phyloP scores from a whole-genome alignment of 306 rosid species.

The Cucumis hystrix region DNA sequence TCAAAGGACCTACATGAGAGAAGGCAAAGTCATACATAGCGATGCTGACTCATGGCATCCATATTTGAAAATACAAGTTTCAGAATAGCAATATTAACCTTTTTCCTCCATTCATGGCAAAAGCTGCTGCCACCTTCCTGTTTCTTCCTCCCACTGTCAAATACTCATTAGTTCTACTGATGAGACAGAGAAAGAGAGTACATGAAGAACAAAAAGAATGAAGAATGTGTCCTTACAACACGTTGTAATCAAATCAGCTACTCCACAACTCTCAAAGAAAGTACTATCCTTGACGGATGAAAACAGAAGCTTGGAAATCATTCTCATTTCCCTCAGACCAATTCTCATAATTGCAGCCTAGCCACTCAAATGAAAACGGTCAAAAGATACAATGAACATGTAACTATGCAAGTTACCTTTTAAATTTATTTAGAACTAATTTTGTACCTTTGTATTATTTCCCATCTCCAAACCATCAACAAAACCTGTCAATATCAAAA shows the following conservation, averaged over 20 bases:
- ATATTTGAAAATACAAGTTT: background rate
- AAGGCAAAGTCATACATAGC: background rate
- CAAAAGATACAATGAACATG: slow-evolving; percentile 1
- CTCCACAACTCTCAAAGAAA: slow-evolving; percentile 89
- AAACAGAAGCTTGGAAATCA: slow-evolving; percentile 62
- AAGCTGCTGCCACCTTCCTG: slow-evolving; percentile 89
- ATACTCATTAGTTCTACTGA: slow-evolving; percentile 4
- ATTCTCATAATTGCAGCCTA: slow-evolving; percentile 96
- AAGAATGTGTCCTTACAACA: slow-evolving; percentile 50
- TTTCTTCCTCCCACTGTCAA: slow-evolving; percentile 94
- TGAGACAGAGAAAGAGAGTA: slow-evolving; percentile 1
- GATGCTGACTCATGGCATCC: background rate
- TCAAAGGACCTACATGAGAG: slow-evolving; percentile 55
- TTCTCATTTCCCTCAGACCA: slow-evolving; percentile 78
- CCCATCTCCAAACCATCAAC: slow-evolving; percentile 98
- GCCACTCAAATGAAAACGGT: slow-evolving; percentile 2
- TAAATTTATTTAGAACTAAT: background rate
- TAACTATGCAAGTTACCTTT: background rate
- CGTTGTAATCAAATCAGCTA: slow-evolving; percentile 90
- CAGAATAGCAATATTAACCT: slow-evolving; percentile 30
- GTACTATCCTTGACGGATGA: slow-evolving; percentile 80
- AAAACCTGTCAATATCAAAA: slow-evolving; percentile 46
- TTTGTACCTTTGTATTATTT: slow-evolving; percentile 69
- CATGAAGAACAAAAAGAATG: background rate
- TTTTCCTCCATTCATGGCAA: slow-evolving; percentile 59